phyloP scores from a whole-genome alignment of 306 rosid species.

The Castanea crenata region DNA sequence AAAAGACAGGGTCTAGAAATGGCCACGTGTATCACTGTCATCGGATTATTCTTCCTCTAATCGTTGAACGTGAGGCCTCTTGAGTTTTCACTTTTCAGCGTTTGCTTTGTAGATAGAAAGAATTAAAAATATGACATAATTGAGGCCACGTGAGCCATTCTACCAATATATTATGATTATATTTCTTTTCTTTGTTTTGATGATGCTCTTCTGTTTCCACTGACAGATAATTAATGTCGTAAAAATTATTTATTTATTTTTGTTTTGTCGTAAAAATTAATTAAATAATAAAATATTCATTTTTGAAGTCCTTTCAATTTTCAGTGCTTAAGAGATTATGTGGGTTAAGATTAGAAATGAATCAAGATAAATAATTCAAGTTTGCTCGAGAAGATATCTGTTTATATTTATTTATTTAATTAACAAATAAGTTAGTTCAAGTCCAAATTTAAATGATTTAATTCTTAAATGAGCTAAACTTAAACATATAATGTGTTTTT shows the following conservation, averaged over 20 bases:
- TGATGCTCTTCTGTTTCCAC: neutral
- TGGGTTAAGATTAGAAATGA: no score
- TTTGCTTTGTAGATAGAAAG: neutral
- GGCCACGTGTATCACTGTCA: neutral
- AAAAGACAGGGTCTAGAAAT: neutral
- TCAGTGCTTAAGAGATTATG: no score
- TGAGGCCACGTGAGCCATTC: conserved; percentile 20
- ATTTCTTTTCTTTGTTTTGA: neutral
- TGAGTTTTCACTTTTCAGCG: neutral
- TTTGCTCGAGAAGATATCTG: no score
- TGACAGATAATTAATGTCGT: neutral
- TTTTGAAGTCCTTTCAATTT: no score
- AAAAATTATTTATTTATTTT: neutral
- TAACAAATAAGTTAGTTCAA: no score
- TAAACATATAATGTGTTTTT: no score
- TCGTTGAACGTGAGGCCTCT: neutral
- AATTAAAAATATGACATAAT: conserved; percentile 3
- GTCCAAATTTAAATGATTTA: no score
- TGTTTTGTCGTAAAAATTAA: neutral
- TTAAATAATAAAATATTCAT: neutral
- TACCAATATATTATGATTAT: neutral
- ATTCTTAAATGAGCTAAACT: no score
- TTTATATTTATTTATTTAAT: no score
- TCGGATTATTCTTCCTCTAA: neutral
- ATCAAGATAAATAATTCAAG: no score